Evolutionary conservation across 352 stramenopile species (phyloP), one percentile per base, ranked within the genome.

Genomic region (Phytophthora colocasiae): DNA sequence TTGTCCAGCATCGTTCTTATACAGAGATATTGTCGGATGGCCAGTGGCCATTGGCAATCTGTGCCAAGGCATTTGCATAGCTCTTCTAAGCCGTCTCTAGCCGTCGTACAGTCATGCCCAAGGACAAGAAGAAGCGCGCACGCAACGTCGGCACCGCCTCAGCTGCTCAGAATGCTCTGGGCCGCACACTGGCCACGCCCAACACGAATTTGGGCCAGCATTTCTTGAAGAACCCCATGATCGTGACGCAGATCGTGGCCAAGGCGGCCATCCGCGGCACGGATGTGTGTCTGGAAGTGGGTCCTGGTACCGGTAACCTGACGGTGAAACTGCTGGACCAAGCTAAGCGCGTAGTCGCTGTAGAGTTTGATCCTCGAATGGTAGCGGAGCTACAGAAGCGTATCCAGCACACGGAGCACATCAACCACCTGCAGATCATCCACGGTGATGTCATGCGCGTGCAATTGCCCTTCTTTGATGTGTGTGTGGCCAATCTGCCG

Each of bases 281-380:
- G 9, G 97, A 99, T 77, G 92, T 97, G 17, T 97, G 98, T 60
- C 89, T 99, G 39, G 97, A 99, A 78, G 96, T 99, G 66, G 95
- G 96, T 34, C 97, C 97, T 0, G 97, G 97, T 73, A 99, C 97
- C 2, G 98, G 98, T 75, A 99, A 99, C 90, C 86, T 99, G 80
- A 99, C 98, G n/a, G 83, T 99, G 55, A 98, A 98, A 71, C 82
- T 99, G 17, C 78, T 99, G 36, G 87, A 99, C 64, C 87, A 96
- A 73, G 88, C 93, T n/a, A 99, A 99, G 84, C 87, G 91, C 52
- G 96, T 99, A 26, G 81, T 99, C 6, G 98, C 98, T 10, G 95
- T 99, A 44, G 98, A 99, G 85, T 98, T 98, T 66, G 98, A 99
- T 77, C 84, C 85, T 49, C 91, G 98, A 54, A 99, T 99, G 98